A percentile compares a stretch with the other conserved stretches of the same genome.
phyloP scores from a whole-genome alignment of 2,329 filamentous ascomycete genomes.

The Diaporthe caulivora region DNA sequence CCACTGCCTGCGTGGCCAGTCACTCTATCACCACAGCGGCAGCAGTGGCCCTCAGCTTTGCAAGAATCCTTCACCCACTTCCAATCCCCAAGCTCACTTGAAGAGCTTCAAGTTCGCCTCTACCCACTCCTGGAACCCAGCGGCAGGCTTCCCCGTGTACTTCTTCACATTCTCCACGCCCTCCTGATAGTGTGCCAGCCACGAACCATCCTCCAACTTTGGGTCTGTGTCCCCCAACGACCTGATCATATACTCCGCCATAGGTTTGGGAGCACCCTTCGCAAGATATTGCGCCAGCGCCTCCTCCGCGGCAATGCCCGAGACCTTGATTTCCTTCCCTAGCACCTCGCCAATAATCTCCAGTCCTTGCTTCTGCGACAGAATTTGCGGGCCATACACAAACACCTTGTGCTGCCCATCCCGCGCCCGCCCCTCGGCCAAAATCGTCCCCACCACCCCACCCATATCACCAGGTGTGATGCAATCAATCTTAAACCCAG shows the following conservation, averaged over 20 bases:
- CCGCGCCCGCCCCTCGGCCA: slow-evolving; percentile 49
- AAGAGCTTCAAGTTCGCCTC: slow-evolving; percentile 37
- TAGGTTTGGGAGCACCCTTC: slow-evolving; percentile 1
- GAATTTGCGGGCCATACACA: slow-evolving; percentile 52
- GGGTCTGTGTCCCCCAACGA: slow-evolving; percentile 12
- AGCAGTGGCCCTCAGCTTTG: slow-evolving; percentile 1
- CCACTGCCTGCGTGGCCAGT: slow-evolving; percentile 1
- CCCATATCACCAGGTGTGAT: slow-evolving; percentile 60
- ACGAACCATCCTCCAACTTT: slow-evolving; percentile 5
- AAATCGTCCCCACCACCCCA: slow-evolving; percentile 53
- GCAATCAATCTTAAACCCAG: slow-evolving; percentile 51
- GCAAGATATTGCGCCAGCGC: slow-evolving; percentile 9
- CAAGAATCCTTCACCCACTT: neutral
- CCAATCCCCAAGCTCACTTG: slow-evolving; percentile 36
- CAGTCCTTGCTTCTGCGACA: slow-evolving; percentile 48
- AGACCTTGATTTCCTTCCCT: slow-evolving; percentile 46
- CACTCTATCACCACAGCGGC: slow-evolving; percentile 9
- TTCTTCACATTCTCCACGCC: slow-evolving; percentile 33
- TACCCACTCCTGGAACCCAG: slow-evolving; percentile 35
- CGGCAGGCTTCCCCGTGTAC: slow-evolving; percentile 30
- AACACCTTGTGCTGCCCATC: slow-evolving; percentile 48
- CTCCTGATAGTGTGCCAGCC: slow-evolving; percentile 29
- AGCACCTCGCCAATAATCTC: slow-evolving; percentile 47
- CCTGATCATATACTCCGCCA: slow-evolving; percentile 27
- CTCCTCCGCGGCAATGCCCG: slow-evolving; percentile 27